Evolutionary conservation across 371 early-diverging fungal species (phyloP), one percentile per base, ranked within the genome.

Genomic region (Rhizopus arrhizus): DNA sequence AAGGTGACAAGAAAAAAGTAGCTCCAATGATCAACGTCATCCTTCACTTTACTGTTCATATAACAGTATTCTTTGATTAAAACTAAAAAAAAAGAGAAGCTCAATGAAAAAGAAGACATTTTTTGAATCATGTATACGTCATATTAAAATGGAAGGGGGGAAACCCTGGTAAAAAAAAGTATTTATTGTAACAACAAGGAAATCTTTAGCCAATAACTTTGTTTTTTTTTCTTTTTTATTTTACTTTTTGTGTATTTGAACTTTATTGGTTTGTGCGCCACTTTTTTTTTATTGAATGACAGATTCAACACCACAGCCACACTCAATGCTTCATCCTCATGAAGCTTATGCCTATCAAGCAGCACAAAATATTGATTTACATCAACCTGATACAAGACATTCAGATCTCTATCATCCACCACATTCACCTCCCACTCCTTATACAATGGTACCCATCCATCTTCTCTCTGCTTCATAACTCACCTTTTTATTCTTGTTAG

Each of bases 281-380:
- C 28, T 51, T 53, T 33, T 42, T 43, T 42, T 42, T 43, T 58
- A n/a, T 59, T 59, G 11, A 34, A 65, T 65, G 66, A 65, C 66
- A 56, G 66, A 65, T 40, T 56, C 66, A 41, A 52, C 66, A 13
- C 12, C 41, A 50, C 54, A 45, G n/a, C 50, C 56, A 51, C 56
- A 55, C 28, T 56, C 56, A 42, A 36, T 63, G 31, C 53, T 64
- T 54, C 64, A 53, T 64, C 57, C 64, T 40, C 58, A 64, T 34
- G 58, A 63, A 49, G 54, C 35, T 5, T 54, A 64, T 40, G 7
- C 59, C 32, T 42, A 55, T 28, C 45, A 16, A 29, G 29, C 28
- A 28, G n/a, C 41, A 12, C 22, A 22, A 22, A n/a, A 38, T 11
- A 12, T 15, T 7, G 43, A 42, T 6, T 3, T 45, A 15, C 45